phyloP scores from a whole-genome alignment of 1,139 yeast species.

The Protomyces lactucae-debilis region DNA sequence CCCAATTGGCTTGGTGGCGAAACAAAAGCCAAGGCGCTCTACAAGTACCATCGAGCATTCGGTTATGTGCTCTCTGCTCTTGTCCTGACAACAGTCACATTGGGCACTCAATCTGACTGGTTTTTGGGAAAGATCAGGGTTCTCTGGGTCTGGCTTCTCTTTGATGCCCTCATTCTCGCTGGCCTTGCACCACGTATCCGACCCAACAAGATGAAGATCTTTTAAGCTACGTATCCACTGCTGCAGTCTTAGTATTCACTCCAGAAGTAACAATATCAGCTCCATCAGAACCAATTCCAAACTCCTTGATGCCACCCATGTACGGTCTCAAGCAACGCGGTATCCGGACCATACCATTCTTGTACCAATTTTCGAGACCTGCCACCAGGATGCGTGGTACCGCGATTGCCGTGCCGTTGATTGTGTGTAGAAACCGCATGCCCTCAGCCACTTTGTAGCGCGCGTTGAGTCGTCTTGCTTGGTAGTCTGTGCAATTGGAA shows the following conservation, averaged over 20 bases:
- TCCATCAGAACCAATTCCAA: not conserved
- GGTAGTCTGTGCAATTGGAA: conserved; percentile 90
- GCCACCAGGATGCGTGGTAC: conserved; percentile 89
- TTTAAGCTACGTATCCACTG: not conserved
- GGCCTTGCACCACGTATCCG: conserved; percentile 28
- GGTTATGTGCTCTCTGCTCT: conserved; percentile 36
- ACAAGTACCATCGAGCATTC: conserved; percentile 38
- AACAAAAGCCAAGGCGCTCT: conserved; percentile 35
- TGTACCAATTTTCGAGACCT: conserved; percentile 73
- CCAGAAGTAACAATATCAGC: too few relatives aligned
- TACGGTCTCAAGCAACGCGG: conserved; percentile 57
- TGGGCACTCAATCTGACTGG: conserved; percentile 36
- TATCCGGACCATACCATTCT: conserved; percentile 51
- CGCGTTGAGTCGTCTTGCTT: conserved; percentile 75
- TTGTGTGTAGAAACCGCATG: conserved; percentile 59
- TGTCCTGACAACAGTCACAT: conserved; percentile 33
- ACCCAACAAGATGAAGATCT: conserved; percentile 22
- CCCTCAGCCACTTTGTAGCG: conserved; percentile 39
- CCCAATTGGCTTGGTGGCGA: conserved; percentile 37
- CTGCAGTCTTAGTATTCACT: not conserved
- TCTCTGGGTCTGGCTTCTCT: conserved; percentile 24
- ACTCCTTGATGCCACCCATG: conserved; percentile 21
- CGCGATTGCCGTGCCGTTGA: conserved; percentile 95
- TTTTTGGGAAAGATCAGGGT: conserved; percentile 6
- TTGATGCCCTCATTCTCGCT: conserved; percentile 25